Base-by-base conservation (phyloP, 2,329 filamentous ascomycete species). In the Aureobasidium sp. region DNA sequence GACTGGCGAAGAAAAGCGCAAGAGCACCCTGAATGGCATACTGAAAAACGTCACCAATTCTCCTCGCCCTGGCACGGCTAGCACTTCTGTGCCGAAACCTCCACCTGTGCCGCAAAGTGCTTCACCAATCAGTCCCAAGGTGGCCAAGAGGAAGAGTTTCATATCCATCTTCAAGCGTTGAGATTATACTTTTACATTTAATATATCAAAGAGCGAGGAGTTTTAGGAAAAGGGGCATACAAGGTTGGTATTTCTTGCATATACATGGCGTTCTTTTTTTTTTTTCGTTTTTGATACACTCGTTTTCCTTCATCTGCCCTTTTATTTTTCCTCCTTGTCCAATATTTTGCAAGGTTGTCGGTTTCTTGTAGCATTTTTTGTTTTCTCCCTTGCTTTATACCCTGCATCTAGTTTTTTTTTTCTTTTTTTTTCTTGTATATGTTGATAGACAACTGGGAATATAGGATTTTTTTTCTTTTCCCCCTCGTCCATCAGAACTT, bases 81-180 rank as follows among this genome's bases (percentile, higher is more conserved):
- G 22, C 4, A 29, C 55, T 4, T 24, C 41, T 8, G 60, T 60
- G 19, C 60, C 59, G 1, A 61, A 60, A 34, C 60, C 63, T n/a
- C 61, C 61, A 10, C 48, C 54, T 7, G 51, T 56, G 17, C 60
- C 60, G 17, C 57, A 56, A 4, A 58, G 32, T 17, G 44, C 22
- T 56, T 65, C 55, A 19, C 57, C 57, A 21, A 54, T 61, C 11
- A 60, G 60, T n/a, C 61, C 66, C n/a, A 68, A 65, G 54, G 63
- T 73, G 39, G 65, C 67, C 49, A 75, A 74, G 63, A 66, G 73
- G 54, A 75, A 75, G 64, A 75, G 72, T 56, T 70, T 76, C 55
- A 59, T 74, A 53, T 63, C 65, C 19, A 70, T 73, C 27, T 75
- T 75, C 59, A 68, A 51, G n/a, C 48, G 48, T 2, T 34, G 14